Evolutionary conservation across 192 early-diverging fungal species (phyloP).

Genomic region (Lobosporangium transversale): DNA sequence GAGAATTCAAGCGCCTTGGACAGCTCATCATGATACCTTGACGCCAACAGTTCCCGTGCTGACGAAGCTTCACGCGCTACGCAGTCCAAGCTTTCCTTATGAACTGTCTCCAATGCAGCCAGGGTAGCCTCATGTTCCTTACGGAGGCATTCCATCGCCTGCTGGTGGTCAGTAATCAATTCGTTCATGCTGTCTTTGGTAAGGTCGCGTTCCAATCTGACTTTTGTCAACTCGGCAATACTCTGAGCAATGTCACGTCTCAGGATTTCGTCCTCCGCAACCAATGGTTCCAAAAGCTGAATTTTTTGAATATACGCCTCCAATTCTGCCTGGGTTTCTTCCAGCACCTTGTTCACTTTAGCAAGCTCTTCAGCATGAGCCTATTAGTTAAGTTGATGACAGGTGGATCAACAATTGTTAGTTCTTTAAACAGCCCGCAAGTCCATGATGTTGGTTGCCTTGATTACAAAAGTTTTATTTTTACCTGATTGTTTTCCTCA

Average conservation of each 20-base stretch:
- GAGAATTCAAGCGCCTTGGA: conserved; percentile 9
- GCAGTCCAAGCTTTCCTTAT: conserved; percentile 28
- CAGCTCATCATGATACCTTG: conserved; percentile 32
- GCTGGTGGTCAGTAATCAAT: conserved; percentile 47
- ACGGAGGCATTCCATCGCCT: conserved; percentile 15
- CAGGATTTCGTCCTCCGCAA: conserved; percentile 46
- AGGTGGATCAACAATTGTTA: too few species aligned
- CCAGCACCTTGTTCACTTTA: conserved; percentile 14
- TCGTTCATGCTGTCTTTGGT: conserved; percentile 48
- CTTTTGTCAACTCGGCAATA: conserved; percentile 28
- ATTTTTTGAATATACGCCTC: conserved; percentile 49
- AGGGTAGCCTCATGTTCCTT: conserved; percentile 37
- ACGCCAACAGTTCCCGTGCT: conserved; percentile 25
- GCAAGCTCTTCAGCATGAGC: conserved; percentile 16
- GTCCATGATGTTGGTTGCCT: too few species aligned
- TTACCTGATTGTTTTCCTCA: conserved; percentile 20
- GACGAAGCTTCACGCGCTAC: conserved; percentile 21
- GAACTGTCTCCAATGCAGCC: conserved; percentile 7
- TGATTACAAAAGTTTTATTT: too few species aligned
- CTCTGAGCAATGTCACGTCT: conserved; percentile 36
- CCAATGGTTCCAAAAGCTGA: conserved; percentile 32
- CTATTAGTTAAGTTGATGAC: too few species aligned
- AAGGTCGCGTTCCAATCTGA: conserved; percentile 41
- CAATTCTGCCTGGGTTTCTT: conserved; percentile 34
- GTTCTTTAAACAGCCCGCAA: too few species aligned